Conservation (phyloP, 176 grass and related monocot species). For the Ampelocalamus luodianensis region DNA sequence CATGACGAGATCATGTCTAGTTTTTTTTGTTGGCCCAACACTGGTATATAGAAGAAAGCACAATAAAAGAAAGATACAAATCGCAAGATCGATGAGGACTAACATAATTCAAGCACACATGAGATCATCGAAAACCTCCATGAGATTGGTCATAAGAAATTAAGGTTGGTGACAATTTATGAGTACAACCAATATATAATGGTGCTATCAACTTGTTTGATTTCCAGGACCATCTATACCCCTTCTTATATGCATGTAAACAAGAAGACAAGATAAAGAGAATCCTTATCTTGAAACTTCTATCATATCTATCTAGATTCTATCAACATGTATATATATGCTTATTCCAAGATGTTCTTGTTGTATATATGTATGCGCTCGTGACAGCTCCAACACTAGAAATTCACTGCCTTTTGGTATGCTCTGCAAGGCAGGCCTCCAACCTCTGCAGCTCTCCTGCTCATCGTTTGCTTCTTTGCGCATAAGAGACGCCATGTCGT, state of each 20-base stretch:
- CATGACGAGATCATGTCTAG: no score
- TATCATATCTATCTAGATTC: conserved; percentile 12
- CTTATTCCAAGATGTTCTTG: not conserved
- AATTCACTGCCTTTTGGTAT: conserved; percentile 68
- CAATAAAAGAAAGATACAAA: no score
- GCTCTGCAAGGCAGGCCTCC: conserved; percentile 70
- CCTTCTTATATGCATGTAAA: conserved; percentile 34
- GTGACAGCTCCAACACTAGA: not conserved
- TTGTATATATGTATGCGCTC: no score
- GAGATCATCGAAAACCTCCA: no score
- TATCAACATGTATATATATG: conserved; percentile 16
- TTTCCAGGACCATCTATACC: conserved; percentile 47
- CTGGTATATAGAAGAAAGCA: no score
- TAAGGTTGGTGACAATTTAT: no score
- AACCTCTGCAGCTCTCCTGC: conserved; percentile 41
- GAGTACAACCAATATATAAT: no score
- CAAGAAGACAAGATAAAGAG: conserved; percentile 51
- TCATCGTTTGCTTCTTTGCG: conserved; percentile 16
- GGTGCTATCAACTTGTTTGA: not conserved
- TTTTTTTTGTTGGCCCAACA: no score
- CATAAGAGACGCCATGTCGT: conserved; percentile 54
- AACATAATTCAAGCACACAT: no score
- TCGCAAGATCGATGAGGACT: no score
- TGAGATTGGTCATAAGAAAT: no score
- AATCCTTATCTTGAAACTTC: conserved; percentile 50